Evolutionary conservation across 257 asterid species (phyloP).

Genomic region (Cruciata laevipes): DNA sequence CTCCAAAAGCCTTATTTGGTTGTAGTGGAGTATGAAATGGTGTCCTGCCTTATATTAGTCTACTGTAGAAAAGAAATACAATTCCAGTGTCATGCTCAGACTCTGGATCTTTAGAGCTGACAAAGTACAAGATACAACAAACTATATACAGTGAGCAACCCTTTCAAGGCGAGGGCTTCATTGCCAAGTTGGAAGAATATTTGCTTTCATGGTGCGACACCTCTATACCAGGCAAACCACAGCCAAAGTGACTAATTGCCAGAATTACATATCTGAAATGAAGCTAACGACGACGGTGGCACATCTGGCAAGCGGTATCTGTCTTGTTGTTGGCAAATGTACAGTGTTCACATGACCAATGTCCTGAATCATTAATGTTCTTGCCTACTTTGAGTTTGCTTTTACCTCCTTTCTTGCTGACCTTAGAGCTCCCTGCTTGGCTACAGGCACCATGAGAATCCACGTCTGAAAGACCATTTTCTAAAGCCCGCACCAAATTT

Average conservation of each 20-base stretch:
- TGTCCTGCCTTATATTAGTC: background rate
- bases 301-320: slow-evolving; percentile 53
- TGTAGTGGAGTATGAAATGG: background rate
- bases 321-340: slow-evolving; percentile 56
- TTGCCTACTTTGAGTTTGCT: slow-evolving; percentile 59
- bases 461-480: slow-evolving; percentile 82
- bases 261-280: background rate
- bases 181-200: background rate
- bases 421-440: slow-evolving; percentile 57
- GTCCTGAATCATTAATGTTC: slow-evolving; percentile 50
- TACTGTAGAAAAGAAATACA: background rate
- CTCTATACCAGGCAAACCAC: slow-evolving; percentile 1
- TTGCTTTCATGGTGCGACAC: background rate
- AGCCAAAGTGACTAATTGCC: background rate
- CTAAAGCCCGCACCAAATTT: slow-evolving; percentile 83
- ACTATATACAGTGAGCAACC: slow-evolving; percentile 14
- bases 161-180: background rate
- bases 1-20: background rate
- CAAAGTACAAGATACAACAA: slow-evolving; percentile 9
- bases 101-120: background rate
- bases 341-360: slow-evolving; percentile 74
- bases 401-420: slow-evolving; percentile 50
- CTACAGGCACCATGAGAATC: slow-evolving; percentile 47
- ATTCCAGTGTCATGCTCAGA: background rate
- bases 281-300: slow-evolving; percentile 57